phyloP scores from a whole-genome alignment of 2,329 filamentous ascomycete genomes.

The Zymoseptoria passerinii region DNA sequence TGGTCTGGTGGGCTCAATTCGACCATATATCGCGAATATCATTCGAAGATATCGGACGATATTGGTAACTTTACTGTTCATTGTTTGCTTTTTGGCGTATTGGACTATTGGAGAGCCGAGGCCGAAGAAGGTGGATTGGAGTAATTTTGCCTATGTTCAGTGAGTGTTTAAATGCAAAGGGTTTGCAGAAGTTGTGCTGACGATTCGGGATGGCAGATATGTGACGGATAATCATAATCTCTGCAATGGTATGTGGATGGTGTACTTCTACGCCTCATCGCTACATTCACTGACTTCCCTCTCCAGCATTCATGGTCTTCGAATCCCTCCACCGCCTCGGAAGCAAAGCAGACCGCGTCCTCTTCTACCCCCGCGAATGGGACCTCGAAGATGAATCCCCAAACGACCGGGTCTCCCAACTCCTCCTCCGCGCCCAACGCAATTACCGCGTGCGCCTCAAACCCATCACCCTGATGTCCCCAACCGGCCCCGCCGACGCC shows the following conservation, averaged over 20 bases:
- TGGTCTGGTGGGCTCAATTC: slow-evolving; percentile 5
- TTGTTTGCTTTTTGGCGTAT: slow-evolving; percentile 12
- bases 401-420: slow-evolving; percentile 20
- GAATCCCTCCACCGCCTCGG: slow-evolving; percentile 35
- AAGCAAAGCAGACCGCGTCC: slow-evolving; percentile 39
- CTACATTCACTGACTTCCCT: neutral
- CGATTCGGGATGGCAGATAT: slow-evolving; percentile 9
- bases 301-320: slow-evolving; percentile 32
- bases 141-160: slow-evolving; percentile 18
- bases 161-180: slow-evolving; percentile 2
- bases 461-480: slow-evolving; percentile 37
- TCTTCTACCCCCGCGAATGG: slow-evolving; percentile 38
- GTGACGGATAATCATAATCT: slow-evolving; percentile 20
- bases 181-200: neutral
- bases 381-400: slow-evolving; percentile 31
- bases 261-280: neutral
- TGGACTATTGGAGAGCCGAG: slow-evolving; percentile 6
- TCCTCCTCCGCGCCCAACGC: slow-evolving; percentile 34
- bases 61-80: slow-evolving; percentile 11
- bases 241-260: slow-evolving; percentile 10
- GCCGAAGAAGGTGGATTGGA: slow-evolving; percentile 13
- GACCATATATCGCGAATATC: slow-evolving; percentile 6
- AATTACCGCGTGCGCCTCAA: slow-evolving; percentile 44
- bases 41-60: slow-evolving; percentile 12
- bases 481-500: slow-evolving; percentile 19